Evolutionary conservation across 768 basidiomycete species (phyloP).

Genomic region (Tephrocybe sp.): DNA sequence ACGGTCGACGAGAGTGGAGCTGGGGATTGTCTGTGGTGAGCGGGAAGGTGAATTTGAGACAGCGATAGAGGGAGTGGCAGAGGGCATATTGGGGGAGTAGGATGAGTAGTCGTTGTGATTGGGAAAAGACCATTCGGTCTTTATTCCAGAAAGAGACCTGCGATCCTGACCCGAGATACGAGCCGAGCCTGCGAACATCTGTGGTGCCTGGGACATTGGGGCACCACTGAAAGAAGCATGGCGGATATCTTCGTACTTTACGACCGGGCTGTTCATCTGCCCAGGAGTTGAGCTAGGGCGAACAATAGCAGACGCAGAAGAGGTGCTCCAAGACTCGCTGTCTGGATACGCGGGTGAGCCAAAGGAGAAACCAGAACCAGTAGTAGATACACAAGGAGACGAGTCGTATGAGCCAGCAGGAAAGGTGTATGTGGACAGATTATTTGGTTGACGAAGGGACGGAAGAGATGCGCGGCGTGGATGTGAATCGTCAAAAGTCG

Average conservation of each 20-base stretch:
- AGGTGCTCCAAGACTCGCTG: constrained; percentile 54
- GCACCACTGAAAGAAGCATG: constrained; percentile 61
- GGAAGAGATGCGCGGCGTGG: constrained; percentile 39
- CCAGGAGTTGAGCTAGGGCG: constrained; percentile 69
- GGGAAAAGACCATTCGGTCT: constrained; percentile 72
- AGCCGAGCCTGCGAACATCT: constrained; percentile 63
- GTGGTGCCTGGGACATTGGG: constrained; percentile 48
- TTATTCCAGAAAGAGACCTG: constrained; percentile 52
- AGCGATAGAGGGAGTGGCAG: constrained; percentile 39
- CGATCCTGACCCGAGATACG: constrained; percentile 74
- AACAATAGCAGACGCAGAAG: constrained; percentile 53
- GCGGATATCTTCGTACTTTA: constrained; percentile 75
- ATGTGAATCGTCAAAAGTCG: constrained; percentile 61
- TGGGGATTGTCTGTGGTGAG: constrained; percentile 48
- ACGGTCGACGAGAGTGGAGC: constrained; percentile 66
- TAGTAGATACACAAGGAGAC: constrained; percentile 43
- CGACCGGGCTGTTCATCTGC: constrained; percentile 48
- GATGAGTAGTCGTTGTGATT: constrained; percentile 47
- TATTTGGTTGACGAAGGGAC: constrained; percentile 52
- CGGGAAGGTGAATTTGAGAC: constrained; percentile 49
- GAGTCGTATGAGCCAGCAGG: constrained; percentile 46
- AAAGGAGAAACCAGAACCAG: constrained; percentile 42
- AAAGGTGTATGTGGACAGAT: constrained; percentile 53
- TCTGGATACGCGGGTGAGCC: constrained; percentile 43
- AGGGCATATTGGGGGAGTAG: constrained; percentile 44